Evolutionary conservation across 2,329 filamentous ascomycete species (phyloP).

Genomic region (Epichloe uncinata): DNA sequence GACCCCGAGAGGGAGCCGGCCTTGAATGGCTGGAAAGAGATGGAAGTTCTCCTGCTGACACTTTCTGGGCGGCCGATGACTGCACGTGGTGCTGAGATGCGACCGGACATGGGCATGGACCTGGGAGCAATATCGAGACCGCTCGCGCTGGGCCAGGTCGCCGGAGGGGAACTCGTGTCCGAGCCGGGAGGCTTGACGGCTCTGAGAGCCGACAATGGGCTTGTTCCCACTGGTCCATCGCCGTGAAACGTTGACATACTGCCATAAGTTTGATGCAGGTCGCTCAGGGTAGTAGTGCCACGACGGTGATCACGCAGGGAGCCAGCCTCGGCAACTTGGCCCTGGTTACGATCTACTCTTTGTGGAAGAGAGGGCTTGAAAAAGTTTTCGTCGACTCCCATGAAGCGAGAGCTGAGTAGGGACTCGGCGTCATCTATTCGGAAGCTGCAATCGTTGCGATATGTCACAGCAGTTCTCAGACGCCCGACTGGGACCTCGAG

Average conservation of each 20-base stretch:
- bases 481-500: conserved; percentile 79
- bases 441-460: conserved; percentile 82
- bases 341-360: conserved; percentile 26
- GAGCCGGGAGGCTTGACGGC: conserved; percentile 51
- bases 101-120: conserved; percentile 38
- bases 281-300: conserved; percentile 30
- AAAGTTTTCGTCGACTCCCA: conserved; percentile 78
- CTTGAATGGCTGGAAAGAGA: conserved; percentile 94
- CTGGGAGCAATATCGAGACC: conserved; percentile 31
- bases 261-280: conserved; percentile 71
- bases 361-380: conserved; percentile 66
- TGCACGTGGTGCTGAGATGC: conserved; percentile 15
- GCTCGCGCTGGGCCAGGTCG: conserved; percentile 33
- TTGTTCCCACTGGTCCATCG: conserved; percentile 61
- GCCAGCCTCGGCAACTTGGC: conserved; percentile 43
- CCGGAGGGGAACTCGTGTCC: conserved; percentile 45
- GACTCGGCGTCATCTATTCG: conserved; percentile 85
- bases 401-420: conserved; percentile 80
- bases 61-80: conserved; percentile 35
- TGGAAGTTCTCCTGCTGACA: conserved; percentile 58
- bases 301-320: conserved; percentile 59
- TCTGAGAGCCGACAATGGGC: conserved; percentile 71
- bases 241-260: conserved; percentile 84
- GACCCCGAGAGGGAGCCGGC: conserved; percentile 88
- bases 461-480: conserved; percentile 68